phyloP scores from a whole-genome alignment of 768 basidiomycete genomes.

The Wakefieldia striispora region DNA sequence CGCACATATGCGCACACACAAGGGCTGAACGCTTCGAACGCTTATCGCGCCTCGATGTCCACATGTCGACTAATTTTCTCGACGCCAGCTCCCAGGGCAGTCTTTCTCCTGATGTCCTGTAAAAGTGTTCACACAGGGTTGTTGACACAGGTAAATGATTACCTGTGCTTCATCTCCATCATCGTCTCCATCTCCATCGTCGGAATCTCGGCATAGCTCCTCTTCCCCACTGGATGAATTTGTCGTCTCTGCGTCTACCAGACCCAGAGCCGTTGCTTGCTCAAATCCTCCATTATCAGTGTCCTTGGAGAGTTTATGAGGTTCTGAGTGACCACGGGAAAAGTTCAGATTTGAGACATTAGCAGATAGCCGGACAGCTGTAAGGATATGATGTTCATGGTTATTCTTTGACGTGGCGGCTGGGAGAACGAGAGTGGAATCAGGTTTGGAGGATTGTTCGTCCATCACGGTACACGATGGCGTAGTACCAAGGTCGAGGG shows the following conservation, averaged over 20 bases:
- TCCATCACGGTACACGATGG: background rate
- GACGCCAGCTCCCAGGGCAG: slow-evolving; percentile 34
- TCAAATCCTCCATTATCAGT: background rate
- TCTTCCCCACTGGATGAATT: slow-evolving; percentile 13
- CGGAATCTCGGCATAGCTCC: slow-evolving; percentile 2
- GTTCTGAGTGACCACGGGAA: slow-evolving; percentile 2
- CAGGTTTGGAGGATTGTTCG: background rate
- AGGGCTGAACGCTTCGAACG: background rate
- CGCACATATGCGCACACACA: background rate
- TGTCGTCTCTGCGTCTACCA: slow-evolving; percentile 10
- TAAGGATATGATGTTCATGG: slow-evolving; percentile 20
- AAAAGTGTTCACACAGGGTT: slow-evolving; percentile 4
- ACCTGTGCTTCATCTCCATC: slow-evolving; percentile 23
- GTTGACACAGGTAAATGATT: background rate
- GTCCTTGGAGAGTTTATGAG: slow-evolving; percentile 8
- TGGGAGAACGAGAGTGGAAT: background rate
- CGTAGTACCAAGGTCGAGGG: background rate
- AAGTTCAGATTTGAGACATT: slow-evolving; percentile 3
- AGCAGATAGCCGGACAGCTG: slow-evolving; percentile 27
- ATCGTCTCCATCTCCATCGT: slow-evolving; percentile 17
- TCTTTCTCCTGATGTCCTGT: slow-evolving; percentile 30
- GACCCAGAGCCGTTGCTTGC: slow-evolving; percentile 3
- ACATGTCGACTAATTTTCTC: slow-evolving; percentile 38
- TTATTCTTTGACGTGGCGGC: slow-evolving; percentile 12
- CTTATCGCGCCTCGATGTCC: slow-evolving; percentile 17